Base-by-base conservation (phyloP, 352 stramenopile species). In the Globisporangium mamillatum region DNA sequence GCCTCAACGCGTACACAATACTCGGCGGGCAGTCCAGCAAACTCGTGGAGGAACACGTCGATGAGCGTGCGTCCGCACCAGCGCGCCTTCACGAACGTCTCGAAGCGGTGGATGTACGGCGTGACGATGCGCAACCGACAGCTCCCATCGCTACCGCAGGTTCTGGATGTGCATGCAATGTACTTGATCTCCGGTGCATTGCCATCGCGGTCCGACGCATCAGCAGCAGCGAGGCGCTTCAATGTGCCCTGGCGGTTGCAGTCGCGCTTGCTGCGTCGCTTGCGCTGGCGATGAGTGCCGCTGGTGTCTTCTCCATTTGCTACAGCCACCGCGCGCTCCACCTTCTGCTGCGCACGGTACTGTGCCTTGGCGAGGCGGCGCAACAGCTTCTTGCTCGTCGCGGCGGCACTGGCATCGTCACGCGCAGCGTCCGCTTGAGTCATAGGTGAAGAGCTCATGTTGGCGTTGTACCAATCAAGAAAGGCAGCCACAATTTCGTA, bases 91-190 rank as follows among this genome's bases (percentile, higher is more conserved):
- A 84, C 89, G 71, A 91, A 94, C 22, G 91, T 94, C 54, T 82
- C 67, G 84, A 98, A 99, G 52, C 87, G 85, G 72, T 97, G 97
- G 25, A 93, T 74, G 72, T 99, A 99, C 1, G 96, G 91, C n/a
- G 72, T 77, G 60, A 96, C 77, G 48, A 66, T 71, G 32, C 82
- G 82, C n/a, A 81, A 79, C 22, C 63, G 29, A 54, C 61, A 77
- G 22, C 59, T 67, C 27, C 60, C 48, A 32, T 29, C 24, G 16
- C 36, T 9, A 7, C 46, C 60, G 64, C 77, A 85, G 64, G 60
- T 74, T 22, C 59, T 50, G 52, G 78, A 80, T 27, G 69, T 64
- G 60, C 70, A 81, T 41, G 22, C 27, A 0, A 67, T 25, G 46
- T 76, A 81, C 36, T 72, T 66, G 56, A 81, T 54, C 34, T 67